A percentile compares a stretch with the other conserved stretches of the same genome.
phyloP scores from a whole-genome alignment of 495 filamentous ascomycete species.

The Daldinia childiae region DNA sequence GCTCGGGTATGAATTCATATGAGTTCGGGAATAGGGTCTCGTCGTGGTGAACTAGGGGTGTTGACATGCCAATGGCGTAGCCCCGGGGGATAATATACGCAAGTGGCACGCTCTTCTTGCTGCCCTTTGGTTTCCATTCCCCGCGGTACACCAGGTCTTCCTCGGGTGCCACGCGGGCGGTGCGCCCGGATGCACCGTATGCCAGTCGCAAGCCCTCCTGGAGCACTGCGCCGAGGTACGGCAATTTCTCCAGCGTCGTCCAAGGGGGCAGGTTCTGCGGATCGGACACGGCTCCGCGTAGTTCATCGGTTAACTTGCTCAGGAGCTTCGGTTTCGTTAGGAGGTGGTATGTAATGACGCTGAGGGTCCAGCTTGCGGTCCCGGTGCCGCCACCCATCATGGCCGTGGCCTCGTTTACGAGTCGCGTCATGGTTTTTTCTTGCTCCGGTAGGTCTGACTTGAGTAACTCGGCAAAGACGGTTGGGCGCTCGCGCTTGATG shows the following conservation, averaged over 20 bases:
- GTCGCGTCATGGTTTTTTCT: conserved; percentile 1
- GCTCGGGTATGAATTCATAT: background rate
- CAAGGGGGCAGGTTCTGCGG: conserved; percentile 32
- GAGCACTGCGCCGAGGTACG: conserved; percentile 14
- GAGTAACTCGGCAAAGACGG: conserved; percentile 5
- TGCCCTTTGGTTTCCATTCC: background rate
- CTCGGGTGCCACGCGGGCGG: conserved; percentile 4
- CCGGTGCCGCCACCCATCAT: conserved; percentile 61
- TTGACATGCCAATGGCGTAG: conserved; percentile 19
- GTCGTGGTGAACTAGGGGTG: conserved; percentile 3
- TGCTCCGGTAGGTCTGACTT: conserved; percentile 5
- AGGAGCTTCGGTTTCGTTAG: conserved; percentile 47
- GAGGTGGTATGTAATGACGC: conserved; percentile 50
- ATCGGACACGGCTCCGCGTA: conserved; percentile 37
- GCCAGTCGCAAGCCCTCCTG: conserved; percentile 11
- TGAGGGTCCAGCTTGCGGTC: conserved; percentile 55
- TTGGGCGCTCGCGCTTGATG: background rate
- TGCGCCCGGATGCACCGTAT: background rate
- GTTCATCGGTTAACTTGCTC: conserved; percentile 47
- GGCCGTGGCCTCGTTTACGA: conserved; percentile 51
- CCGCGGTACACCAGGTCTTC: conserved; percentile 7
- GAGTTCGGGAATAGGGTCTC: conserved; percentile 7
- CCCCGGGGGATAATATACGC: conserved; percentile 23
- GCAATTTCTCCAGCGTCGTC: conserved; percentile 12
- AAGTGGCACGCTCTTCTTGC: background rate